Conservation (phyloP, 169 alveolate species). For the Fabrea salina region DNA sequence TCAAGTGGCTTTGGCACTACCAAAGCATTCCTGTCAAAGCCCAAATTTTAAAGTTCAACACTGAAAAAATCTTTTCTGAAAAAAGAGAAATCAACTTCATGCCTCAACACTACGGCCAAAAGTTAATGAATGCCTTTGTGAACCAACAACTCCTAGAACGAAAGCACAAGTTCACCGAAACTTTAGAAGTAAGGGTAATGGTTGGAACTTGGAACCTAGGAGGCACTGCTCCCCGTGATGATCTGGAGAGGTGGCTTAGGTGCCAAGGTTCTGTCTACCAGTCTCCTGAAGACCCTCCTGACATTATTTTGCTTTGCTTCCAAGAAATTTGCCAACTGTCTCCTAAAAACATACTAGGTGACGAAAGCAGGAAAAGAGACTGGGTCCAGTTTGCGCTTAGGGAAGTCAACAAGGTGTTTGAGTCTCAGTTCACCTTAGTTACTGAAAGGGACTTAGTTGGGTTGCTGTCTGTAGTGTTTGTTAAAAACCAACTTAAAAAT, state of each 20-base stretch:
- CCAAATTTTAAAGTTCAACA: not conserved
- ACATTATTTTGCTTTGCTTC: not conserved
- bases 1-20: slow-evolving; percentile 13
- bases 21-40: not conserved
- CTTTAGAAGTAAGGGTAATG: not conserved
- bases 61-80: not conserved
- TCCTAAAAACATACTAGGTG: not conserved
- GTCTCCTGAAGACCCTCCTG: not conserved
- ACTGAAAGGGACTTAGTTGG: slow-evolving; percentile 9
- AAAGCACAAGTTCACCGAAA: not conserved
- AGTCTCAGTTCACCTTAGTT: not conserved
- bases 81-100: not conserved
- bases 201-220: slow-evolving; percentile 10
- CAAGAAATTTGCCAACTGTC: slow-evolving; percentile 15
- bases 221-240: slow-evolving; percentile 12
- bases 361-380: not conserved
- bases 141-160: slow-evolving; percentile 18
- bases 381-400: not conserved
- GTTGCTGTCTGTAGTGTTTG: not conserved
- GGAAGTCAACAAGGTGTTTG: not conserved
- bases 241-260: not conserved
- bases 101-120: slow-evolving; percentile 17
- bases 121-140: slow-evolving; percentile 3
- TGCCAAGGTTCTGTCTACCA: not conserved
- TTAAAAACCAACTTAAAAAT: not conserved